Conservation (phyloP, 495 filamentous ascomycete genomes). For the Neurospora sp. region DNA sequence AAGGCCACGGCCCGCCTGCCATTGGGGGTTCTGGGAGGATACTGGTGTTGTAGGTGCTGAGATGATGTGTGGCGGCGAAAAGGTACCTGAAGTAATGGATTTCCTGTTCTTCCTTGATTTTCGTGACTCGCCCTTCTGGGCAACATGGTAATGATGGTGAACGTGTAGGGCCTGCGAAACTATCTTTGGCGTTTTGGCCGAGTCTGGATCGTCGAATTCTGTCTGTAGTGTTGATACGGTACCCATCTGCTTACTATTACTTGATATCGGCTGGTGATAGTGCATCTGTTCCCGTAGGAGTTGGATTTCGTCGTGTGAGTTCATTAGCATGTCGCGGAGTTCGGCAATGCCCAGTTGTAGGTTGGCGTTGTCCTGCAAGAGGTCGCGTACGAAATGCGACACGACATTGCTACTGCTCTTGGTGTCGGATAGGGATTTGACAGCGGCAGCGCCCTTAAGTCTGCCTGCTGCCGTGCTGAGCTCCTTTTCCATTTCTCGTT, state of each 20-base stretch:
- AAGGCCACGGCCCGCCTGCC: slow-evolving; percentile 6
- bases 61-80: slow-evolving; percentile 41
- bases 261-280: slow-evolving; percentile 58
- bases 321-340: slow-evolving; percentile 80
- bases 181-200: slow-evolving; percentile 8
- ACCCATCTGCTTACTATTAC: slow-evolving; percentile 19
- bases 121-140: slow-evolving; percentile 50
- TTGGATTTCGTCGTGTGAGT: slow-evolving; percentile 90
- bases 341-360: slow-evolving; percentile 85
- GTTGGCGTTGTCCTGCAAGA: slow-evolving; percentile 89
- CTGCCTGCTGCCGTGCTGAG: slow-evolving; percentile 65
- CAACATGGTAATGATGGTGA: slow-evolving; percentile 82
- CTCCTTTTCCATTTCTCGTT: slow-evolving; percentile 66
- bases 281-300: slow-evolving; percentile 73
- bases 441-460: slow-evolving; percentile 67
- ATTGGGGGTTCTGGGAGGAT: slow-evolving; percentile 6
- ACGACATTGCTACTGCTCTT: slow-evolving; percentile 50
- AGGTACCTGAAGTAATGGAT: slow-evolving; percentile 45
- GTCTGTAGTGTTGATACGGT: slow-evolving; percentile 44
- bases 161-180: slow-evolving; percentile 72
- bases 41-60: slow-evolving; percentile 19
- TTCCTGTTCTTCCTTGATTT: slow-evolving; percentile 64
- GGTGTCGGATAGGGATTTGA: slow-evolving; percentile 47
- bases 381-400: slow-evolving; percentile 88
- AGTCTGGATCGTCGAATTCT: slow-evolving; percentile 14